Conservation (phyloP, 108 stramenopile genomes). For the Poteriospumella lacustris region DNA sequence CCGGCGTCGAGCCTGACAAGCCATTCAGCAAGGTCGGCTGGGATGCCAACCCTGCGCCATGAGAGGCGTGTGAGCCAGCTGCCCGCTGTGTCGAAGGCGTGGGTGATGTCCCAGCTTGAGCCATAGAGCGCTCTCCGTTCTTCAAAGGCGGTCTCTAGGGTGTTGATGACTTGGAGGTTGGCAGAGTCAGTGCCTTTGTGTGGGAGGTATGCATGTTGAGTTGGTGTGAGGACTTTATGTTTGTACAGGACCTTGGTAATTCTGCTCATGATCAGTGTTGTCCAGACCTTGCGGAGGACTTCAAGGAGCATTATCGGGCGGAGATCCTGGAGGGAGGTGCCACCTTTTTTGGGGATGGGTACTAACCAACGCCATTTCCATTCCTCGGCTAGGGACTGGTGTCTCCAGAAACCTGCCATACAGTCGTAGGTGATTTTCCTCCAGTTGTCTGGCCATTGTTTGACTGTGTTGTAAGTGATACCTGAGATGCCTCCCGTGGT, state of each 20-base stretch:
- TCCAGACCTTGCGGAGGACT: neutral
- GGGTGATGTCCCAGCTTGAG: conserved; percentile 6
- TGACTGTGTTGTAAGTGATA: neutral
- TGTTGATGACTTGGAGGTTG: neutral
- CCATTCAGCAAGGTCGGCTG: neutral
- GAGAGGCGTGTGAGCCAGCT: neutral
- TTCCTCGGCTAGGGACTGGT: neutral
- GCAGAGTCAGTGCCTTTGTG: neutral
- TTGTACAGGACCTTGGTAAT: neutral
- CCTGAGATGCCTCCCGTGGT: neutral
- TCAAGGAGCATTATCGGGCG: neutral
- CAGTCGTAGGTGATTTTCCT: neutral
- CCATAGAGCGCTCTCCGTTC: neutral
- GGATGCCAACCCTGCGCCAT: neutral
- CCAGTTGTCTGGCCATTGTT: neutral
- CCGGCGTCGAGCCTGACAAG: neutral
- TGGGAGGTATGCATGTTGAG: neutral
- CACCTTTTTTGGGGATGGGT: neutral
- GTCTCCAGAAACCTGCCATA: neutral
- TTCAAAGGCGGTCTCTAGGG: neutral
- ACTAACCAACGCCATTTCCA: conserved; percentile 15
- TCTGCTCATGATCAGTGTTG: neutral
- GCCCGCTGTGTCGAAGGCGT: neutral
- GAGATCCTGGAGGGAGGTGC: neutral
- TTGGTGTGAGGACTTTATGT: neutral